Conservation (phyloP, 208 protist species). For the Crithidia brevicula region DNA sequence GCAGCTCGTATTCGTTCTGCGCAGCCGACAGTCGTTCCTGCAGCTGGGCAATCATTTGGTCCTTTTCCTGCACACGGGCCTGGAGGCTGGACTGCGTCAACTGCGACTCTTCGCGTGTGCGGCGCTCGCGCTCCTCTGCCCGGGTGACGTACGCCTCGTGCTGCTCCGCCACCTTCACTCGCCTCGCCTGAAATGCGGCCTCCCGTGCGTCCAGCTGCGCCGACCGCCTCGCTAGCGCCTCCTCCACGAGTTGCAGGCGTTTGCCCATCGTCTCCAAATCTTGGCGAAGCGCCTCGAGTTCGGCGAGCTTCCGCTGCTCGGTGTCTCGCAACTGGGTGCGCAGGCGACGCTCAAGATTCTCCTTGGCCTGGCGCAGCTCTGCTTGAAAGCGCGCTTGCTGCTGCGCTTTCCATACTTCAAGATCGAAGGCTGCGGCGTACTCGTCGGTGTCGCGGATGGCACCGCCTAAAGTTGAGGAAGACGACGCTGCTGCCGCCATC, state of each 20-base stretch:
- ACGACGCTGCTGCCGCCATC: conserved; percentile 15
- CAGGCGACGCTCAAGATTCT: conserved; percentile 54
- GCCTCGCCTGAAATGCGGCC: conserved; percentile 67
- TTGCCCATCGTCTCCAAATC: conserved; percentile 73
- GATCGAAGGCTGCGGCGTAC: conserved; percentile 88
- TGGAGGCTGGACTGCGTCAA: conserved; percentile 51
- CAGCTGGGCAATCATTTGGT: conserved; percentile 41
- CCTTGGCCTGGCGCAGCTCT: conserved; percentile 72
- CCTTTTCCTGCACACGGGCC: conserved; percentile 63
- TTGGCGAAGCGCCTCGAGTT: conserved; percentile 56
- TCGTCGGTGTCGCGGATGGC: conserved; percentile 74
- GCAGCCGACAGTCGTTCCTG: conserved; percentile 48
- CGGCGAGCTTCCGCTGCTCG: conserved; percentile 33
- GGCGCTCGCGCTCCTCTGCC: conserved; percentile 61
- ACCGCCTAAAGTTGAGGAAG: conserved; percentile 22
- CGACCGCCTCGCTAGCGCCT: conserved; percentile 59
- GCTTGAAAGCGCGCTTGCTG: conserved; percentile 75
- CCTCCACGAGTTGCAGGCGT: conserved; percentile 58
- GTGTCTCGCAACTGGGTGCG: conserved; percentile 39
- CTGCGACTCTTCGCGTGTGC: conserved; percentile 54
- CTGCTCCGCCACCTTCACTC: conserved; percentile 76
- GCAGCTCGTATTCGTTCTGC: conserved; percentile 77
- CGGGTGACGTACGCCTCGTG: conserved; percentile 78
- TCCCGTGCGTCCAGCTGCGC: conserved; percentile 79
- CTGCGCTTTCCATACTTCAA: conserved; percentile 93